Evolutionary conservation across 176 grass and related monocot species (phyloP), one percentile per base, ranked within the genome.

Genomic region (Musa acuminata): DNA sequence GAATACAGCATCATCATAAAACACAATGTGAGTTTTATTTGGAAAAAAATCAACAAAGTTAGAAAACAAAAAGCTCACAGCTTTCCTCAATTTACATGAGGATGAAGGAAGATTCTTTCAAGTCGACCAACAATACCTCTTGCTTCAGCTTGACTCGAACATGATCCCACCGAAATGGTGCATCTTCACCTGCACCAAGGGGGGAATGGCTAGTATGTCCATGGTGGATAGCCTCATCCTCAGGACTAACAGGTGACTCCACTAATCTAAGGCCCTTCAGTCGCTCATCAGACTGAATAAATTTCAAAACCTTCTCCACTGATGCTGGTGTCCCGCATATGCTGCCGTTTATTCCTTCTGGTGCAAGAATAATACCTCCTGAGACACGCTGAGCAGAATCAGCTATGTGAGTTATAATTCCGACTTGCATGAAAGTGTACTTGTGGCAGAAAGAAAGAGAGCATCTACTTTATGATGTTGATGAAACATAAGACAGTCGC

Each of bases 121-220:
- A 6, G 57, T 16, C 48, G 85, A 82, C 70, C 53, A 69, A 80
- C 68, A n/a, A 21, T 87, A 93, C 95, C 95, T 98, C 95, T 73
- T 91, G 93, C 79, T 98, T 98, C 82, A 98, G 72, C 82, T 98
- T 98, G n/a, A 94, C 90, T 77, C 95, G 85, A 62, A 98, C 95
- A 80, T 98, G 95, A 68, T 98, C 90, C 95, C 95, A 98, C 19
- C 88, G 84, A 78, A 98, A 98, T 2, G 95, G 95, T 19, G 95
- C 88, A 80, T 98, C 95, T 78, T 98, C 90, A 11, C 95, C 95
- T 55, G 95, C 90, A 60, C 86, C 95, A 80, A 98, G 75, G 72
- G 90, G 88, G n/a, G 95, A 98, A 64, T 87, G 77, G 62, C 80
- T 87, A 53, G 75, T 91, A 58, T 98, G 95, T 66, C 95, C 95